Conservation (phyloP, 2,329 filamentous ascomycete species). For the Aschersonia sp. region DNA sequence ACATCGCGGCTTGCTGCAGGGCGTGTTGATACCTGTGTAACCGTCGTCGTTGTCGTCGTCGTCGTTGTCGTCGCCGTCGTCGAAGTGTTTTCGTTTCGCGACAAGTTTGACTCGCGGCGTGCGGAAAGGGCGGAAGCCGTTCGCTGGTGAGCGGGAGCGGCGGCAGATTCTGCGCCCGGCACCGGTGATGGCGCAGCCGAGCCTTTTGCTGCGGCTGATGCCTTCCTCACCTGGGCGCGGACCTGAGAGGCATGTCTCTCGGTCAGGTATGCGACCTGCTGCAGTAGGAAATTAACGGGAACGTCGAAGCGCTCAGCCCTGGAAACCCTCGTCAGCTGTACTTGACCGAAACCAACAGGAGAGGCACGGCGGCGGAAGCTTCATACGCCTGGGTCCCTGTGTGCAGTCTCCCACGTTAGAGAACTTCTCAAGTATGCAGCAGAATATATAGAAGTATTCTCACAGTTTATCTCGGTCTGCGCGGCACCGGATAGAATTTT, state of each 20-base stretch:
- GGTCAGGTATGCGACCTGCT: constrained; percentile 88
- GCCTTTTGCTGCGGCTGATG: constrained; percentile 41
- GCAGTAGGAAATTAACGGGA: constrained; percentile 73
- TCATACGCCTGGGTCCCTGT: constrained; percentile 64
- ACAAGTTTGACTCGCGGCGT: constrained; percentile 41
- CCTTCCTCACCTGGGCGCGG: constrained; percentile 74
- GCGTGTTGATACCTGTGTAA: constrained; percentile 19
- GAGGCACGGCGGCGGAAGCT: background rate
- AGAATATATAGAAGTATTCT: constrained; percentile 10
- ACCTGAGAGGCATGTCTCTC: constrained; percentile 84
- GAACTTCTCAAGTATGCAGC: background rate
- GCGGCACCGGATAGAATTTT: constrained; percentile 71
- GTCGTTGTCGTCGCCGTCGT: constrained; percentile 29
- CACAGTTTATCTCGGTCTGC: constrained; percentile 80
- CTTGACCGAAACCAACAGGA: constrained; percentile 6
- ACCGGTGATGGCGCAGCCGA: constrained; percentile 43
- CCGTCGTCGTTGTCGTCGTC: constrained; percentile 10
- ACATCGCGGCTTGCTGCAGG: constrained; percentile 31
- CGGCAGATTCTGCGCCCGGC: constrained; percentile 31
- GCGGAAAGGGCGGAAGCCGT: constrained; percentile 39
- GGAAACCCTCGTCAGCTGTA: constrained; percentile 6
- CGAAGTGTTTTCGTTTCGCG: constrained; percentile 29
- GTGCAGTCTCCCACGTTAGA: background rate
- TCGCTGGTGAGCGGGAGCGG: constrained; percentile 22
- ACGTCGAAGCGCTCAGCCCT: constrained; percentile 70